Conservation (phyloP, 768 basidiomycete genomes). For the Leccinum disarticulatum region DNA sequence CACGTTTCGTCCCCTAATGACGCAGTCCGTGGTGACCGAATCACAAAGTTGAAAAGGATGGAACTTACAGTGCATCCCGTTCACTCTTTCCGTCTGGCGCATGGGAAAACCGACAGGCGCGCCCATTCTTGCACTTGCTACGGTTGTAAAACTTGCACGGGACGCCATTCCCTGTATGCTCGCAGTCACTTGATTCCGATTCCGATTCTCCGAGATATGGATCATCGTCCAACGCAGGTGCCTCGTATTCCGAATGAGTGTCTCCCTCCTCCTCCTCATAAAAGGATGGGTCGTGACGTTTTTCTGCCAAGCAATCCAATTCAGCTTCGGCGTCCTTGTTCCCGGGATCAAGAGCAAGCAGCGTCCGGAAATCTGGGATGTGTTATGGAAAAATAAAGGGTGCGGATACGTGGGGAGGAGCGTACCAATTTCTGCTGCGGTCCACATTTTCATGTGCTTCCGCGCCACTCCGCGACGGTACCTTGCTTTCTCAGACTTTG, state of each 20-base stretch:
- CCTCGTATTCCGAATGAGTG: constrained; percentile 17
- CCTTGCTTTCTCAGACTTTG: constrained; percentile 34
- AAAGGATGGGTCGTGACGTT: not conserved
- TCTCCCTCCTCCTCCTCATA: not conserved
- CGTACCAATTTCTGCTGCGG: constrained; percentile 27
- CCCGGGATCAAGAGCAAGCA: constrained; percentile 29
- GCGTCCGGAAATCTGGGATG: constrained; percentile 27
- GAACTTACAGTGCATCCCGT: constrained; percentile 51
- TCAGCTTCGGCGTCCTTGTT: constrained; percentile 21
- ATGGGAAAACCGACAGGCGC: constrained; percentile 47
- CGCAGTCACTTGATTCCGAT: constrained; percentile 56
- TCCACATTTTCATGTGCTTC: constrained; percentile 24
- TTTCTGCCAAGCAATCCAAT: constrained; percentile 11
- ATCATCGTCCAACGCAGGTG: constrained; percentile 23
- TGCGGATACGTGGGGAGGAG: not conserved
- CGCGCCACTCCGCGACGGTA: constrained; percentile 37
- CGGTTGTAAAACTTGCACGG: constrained; percentile 61
- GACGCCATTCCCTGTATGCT: constrained; percentile 49
- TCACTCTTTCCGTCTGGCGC: constrained; percentile 56
- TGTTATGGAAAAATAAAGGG: not conserved
- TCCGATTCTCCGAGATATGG: constrained; percentile 39
- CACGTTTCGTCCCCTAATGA: constrained; percentile 51
- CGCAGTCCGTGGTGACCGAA: not conserved
- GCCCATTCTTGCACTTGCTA: constrained; percentile 45
- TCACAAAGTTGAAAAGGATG: not conserved